These are phyloP conservation scores for Curvularia verruculosa DNA, from an alignment of 2,329 filamentous ascomycete species.

Conservation along the genomic window DNA sequence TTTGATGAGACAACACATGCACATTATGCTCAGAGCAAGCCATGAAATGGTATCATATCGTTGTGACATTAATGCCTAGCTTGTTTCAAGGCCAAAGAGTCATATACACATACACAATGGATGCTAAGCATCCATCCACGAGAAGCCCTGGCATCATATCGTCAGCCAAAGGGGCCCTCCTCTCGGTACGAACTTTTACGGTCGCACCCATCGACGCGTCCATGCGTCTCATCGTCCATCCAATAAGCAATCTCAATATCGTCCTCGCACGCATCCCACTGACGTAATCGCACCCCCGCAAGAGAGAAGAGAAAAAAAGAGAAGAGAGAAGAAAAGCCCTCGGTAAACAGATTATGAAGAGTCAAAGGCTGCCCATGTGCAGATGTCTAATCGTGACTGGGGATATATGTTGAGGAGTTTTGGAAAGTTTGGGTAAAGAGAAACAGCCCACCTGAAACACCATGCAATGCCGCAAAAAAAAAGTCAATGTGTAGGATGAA, in stretches of 20 bases:
- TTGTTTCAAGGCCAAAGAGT: constrained; percentile 23
- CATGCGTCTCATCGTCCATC: constrained; percentile 17
- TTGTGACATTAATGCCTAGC: constrained; percentile 41
- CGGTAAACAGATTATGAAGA: constrained; percentile 39
- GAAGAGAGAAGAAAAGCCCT: constrained; percentile 31
- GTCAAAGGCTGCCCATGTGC: constrained; percentile 34
- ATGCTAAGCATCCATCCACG: constrained; percentile 26
- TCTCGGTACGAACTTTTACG: constrained; percentile 38
- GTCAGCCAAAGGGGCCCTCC: constrained; percentile 37
- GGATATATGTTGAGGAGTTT: constrained; percentile 34
- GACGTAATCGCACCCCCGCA: constrained; percentile 34
- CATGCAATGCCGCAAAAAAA: constrained; percentile 49
- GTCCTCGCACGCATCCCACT: constrained; percentile 25
- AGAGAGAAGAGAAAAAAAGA: constrained; percentile 16
- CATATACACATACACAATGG: constrained; percentile 32
- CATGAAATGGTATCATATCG: constrained; percentile 28
- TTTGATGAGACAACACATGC: background rate
- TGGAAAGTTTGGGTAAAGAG: constrained; percentile 25
- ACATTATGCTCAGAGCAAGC: background rate
- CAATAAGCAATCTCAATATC: constrained; percentile 33
- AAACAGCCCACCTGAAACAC: constrained; percentile 41
- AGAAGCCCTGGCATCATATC: constrained; percentile 40
- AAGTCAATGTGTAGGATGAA: constrained; percentile 27
- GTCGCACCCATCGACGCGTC: constrained; percentile 26
- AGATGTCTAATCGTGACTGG: constrained; percentile 42